Conservation (phyloP, 345 rosid species). For the Populus alba region DNA sequence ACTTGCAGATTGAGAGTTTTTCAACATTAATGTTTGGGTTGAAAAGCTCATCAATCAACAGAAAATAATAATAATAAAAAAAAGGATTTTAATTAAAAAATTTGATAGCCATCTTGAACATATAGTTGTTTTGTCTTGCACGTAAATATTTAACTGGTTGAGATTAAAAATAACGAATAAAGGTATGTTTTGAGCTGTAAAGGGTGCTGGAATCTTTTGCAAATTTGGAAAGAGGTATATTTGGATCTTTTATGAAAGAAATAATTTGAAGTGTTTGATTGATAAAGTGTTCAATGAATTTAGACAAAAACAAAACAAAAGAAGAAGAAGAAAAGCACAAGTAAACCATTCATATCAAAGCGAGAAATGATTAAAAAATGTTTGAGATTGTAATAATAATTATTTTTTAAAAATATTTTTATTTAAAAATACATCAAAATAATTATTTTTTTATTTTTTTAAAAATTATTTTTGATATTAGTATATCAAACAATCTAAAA, state of each 20-base stretch:
- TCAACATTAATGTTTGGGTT: too few relatives aligned
- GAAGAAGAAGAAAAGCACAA: neutral
- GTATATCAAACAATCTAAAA: too few relatives aligned
- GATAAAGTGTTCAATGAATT: neutral
- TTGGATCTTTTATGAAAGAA: neutral
- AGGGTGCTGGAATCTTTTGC: neutral
- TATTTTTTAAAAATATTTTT: too few relatives aligned
- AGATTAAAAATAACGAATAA: neutral
- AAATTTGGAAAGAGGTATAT: neutral
- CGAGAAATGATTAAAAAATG: neutral
- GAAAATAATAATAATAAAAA: neutral
- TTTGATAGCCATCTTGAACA: neutral
- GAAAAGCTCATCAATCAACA: too few relatives aligned
- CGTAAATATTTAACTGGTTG: too few relatives aligned
- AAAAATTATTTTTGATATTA: too few relatives aligned
- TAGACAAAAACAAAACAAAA: neutral
- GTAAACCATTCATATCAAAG: neutral
- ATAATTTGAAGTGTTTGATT: neutral
- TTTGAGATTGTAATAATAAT: rapidly evolving
- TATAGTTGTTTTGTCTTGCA: neutral
- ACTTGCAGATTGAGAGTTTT: too few relatives aligned
- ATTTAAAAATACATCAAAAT: too few relatives aligned
- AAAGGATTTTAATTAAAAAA: neutral
- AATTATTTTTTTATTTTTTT: too few relatives aligned
- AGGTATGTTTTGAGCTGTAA: neutral